Evolutionary conservation across 2,329 filamentous ascomycete species (phyloP).

Genomic region (Phyllosticta citribraziliensis): DNA sequence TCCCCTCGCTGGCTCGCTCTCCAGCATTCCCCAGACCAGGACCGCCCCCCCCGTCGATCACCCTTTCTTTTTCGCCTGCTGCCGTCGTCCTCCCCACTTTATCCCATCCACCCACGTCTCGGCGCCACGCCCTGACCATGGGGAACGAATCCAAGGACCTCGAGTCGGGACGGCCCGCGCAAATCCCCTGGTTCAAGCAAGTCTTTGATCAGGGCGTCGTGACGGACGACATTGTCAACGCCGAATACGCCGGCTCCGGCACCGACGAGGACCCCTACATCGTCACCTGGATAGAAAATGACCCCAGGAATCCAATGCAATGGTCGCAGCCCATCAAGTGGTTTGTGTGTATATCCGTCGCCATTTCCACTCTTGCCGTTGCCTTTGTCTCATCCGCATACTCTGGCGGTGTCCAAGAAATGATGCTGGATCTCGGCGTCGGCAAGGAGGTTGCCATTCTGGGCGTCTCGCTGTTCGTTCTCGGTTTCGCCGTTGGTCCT

Average conservation of each 20-base stretch:
- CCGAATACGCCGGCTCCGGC: constrained; percentile 39
- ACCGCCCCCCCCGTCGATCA: no score
- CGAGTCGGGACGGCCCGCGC: constrained; percentile 8
- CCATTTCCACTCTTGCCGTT: constrained; percentile 57
- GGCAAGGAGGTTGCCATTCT: constrained; percentile 47
- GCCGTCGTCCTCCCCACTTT: not conserved
- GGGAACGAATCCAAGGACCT: constrained; percentile 1
- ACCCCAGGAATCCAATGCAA: constrained; percentile 57
- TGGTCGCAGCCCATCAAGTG: constrained; percentile 53
- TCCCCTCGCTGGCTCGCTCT: not conserved
- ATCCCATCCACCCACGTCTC: not conserved
- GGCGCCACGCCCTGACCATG: not conserved
- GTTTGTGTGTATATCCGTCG: constrained; percentile 48
- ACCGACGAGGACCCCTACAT: constrained; percentile 58
- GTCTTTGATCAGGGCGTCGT: constrained; percentile 50
- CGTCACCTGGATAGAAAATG: constrained; percentile 57
- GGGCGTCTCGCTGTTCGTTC: constrained; percentile 54
- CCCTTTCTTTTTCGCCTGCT: not conserved
- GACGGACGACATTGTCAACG: constrained; percentile 46
- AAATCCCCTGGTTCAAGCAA: constrained; percentile 22
- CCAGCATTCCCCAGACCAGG: no score
- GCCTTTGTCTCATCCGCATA: constrained; percentile 62
- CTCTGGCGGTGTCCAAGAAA: constrained; percentile 45
- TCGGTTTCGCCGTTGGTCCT: constrained; percentile 49
- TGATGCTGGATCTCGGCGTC: constrained; percentile 47